Conservation (phyloP, 1,284 basidiomycete genomes). For the Ganoderma multipileum region DNA sequence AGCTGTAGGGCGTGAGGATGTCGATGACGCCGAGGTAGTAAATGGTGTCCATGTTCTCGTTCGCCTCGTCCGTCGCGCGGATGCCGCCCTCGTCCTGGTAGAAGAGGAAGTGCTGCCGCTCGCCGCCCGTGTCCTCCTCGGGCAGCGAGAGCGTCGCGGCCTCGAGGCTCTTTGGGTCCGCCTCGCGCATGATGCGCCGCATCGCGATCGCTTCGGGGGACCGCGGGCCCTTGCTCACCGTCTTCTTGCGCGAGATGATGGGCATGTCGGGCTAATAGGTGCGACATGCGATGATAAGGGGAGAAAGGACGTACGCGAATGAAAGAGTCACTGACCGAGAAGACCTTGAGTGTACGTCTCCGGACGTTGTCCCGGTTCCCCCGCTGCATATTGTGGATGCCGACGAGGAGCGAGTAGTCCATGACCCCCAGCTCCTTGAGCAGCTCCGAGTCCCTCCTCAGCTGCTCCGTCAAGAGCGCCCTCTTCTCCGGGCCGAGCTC, state of each 20-base stretch:
- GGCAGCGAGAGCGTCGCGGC: constrained; percentile 70
- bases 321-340: constrained; percentile 68
- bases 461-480: constrained; percentile 88
- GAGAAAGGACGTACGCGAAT: constrained; percentile 4
- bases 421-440: constrained; percentile 88
- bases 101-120: constrained; percentile 89
- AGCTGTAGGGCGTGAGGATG: constrained; percentile 89
- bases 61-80: constrained; percentile 87
- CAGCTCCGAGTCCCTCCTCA: constrained; percentile 87
- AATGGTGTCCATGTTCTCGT: constrained; percentile 78
- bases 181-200: constrained; percentile 84
- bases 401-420: constrained; percentile 96
- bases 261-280: constrained; percentile 69
- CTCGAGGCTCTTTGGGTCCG: constrained; percentile 81
- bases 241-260: constrained; percentile 59
- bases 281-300: neutral
- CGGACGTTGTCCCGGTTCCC: constrained; percentile 94
- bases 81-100: constrained; percentile 98
- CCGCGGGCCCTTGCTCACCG: constrained; percentile 58
- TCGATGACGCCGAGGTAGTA: constrained; percentile 97
- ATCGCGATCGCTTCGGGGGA: constrained; percentile 83
- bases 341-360: constrained; percentile 89
- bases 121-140: constrained; percentile 72
- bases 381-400: constrained; percentile 90
- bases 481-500: constrained; percentile 95